These are phyloP conservation scores for Alternaria panax DNA, from an alignment of 2,329 filamentous ascomycete genomes.

Conservation along the genomic window DNA sequence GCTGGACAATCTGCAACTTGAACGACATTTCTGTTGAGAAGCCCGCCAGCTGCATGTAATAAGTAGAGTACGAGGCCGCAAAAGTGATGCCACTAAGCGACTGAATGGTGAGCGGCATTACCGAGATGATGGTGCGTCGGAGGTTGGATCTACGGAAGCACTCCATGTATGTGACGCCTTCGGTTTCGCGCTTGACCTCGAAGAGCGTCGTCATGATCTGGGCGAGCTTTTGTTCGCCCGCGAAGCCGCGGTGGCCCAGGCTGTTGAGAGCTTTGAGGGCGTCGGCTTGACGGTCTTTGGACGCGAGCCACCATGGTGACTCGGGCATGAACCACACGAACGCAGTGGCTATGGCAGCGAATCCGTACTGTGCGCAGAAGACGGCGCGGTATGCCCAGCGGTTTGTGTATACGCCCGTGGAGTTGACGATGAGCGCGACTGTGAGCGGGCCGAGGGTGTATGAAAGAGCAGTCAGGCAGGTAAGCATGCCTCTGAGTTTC, in stretches of 20 bases:
- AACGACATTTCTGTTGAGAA: constrained; percentile 48
- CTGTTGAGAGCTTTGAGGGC: constrained; percentile 51
- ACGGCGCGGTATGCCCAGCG: constrained; percentile 55
- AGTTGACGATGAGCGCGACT: constrained; percentile 37
- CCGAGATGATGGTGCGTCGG: constrained; percentile 75
- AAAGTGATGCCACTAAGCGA: constrained; percentile 39
- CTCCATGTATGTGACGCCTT: constrained; percentile 75
- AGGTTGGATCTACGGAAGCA: constrained; percentile 81
- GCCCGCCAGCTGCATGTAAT: constrained; percentile 55
- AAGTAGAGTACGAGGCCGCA: constrained; percentile 47
- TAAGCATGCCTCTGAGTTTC: constrained; percentile 50
- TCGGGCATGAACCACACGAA: constrained; percentile 39
- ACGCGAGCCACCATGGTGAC: constrained; percentile 73
- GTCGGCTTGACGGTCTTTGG: constrained; percentile 66
- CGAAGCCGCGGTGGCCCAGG: constrained; percentile 26
- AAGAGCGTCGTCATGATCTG: constrained; percentile 44
- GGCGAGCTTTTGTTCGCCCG: constrained; percentile 28
- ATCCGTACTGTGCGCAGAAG: constrained; percentile 54
- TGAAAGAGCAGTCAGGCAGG: constrained; percentile 51
- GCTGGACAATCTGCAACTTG: constrained; percentile 59
- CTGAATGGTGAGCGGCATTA: constrained; percentile 55
- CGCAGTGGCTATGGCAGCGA: constrained; percentile 44
- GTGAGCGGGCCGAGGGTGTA: constrained; percentile 53
- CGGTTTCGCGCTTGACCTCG: constrained; percentile 46
- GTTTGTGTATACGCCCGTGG: constrained; percentile 47